Conservation (phyloP, 1,284 basidiomycete genomes). For the Flammula alnicola region DNA sequence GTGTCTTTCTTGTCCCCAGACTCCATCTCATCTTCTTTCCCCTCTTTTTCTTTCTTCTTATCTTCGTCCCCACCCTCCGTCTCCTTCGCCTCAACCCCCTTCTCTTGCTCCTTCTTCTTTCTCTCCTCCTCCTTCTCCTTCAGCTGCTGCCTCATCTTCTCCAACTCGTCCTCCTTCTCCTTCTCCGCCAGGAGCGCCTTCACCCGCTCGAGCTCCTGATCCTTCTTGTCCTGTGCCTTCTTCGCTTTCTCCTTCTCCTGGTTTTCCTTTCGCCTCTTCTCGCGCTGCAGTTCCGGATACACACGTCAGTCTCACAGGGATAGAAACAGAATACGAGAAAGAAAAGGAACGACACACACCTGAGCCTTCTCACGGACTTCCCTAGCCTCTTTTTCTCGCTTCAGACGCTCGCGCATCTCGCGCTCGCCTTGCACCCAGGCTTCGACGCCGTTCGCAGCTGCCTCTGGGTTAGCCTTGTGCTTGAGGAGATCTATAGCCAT, state of each 20-base stretch:
- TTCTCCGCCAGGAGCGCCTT: slow-evolving; percentile 52
- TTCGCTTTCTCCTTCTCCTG: slow-evolving; percentile 52
- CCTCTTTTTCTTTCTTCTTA: neutral
- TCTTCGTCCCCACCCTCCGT: slow-evolving; percentile 28
- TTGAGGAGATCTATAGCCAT: slow-evolving; percentile 65
- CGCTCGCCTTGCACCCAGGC: slow-evolving; percentile 76
- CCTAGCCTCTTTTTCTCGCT: slow-evolving; percentile 69
- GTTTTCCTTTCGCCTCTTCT: slow-evolving; percentile 59
- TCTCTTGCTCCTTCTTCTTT: slow-evolving; percentile 46
- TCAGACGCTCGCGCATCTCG: slow-evolving; percentile 69
- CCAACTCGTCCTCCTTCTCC: slow-evolving; percentile 54
- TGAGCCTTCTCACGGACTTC: slow-evolving; percentile 62
- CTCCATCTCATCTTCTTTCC: neutral
- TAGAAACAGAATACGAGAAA: neutral
- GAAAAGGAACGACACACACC: slow-evolving; percentile 43
- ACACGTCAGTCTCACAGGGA: slow-evolving; percentile 2
- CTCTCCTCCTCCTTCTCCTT: slow-evolving; percentile 49
- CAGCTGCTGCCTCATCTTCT: slow-evolving; percentile 47
- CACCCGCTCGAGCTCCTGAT: slow-evolving; percentile 52
- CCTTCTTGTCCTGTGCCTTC: slow-evolving; percentile 52
- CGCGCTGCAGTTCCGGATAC: no score
- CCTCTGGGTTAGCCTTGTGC: slow-evolving; percentile 79
- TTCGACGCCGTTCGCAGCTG: slow-evolving; percentile 64
- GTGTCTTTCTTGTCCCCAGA: slow-evolving; percentile 21
- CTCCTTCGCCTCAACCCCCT: slow-evolving; percentile 36